These are phyloP conservation scores for Sugiyamaella marilandica DNA, from an alignment of 805 yeast genomes.

Conservation along the genomic window DNA sequence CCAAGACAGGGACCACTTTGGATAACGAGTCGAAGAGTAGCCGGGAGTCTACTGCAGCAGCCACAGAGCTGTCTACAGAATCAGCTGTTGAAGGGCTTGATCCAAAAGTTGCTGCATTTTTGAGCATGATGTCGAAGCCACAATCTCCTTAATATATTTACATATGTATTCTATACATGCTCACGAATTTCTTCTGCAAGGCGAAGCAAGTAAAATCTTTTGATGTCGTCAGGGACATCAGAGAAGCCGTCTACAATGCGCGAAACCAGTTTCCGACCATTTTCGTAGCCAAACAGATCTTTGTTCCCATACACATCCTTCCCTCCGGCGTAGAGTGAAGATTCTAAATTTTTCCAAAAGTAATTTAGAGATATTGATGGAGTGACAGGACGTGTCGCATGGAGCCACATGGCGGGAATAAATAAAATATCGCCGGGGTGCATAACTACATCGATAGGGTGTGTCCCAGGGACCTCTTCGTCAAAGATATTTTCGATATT, in stretches of 20 bases:
- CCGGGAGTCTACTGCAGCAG: background rate
- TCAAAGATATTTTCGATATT: slow-evolving; percentile 31
- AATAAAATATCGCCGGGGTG: slow-evolving; percentile 36
- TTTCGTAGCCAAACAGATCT: slow-evolving; percentile 33
- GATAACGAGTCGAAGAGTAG: background rate
- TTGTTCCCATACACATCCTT: slow-evolving; percentile 37
- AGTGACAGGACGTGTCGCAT: slow-evolving; percentile 32
- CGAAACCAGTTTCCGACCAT: slow-evolving; percentile 27
- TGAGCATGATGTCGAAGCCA: slow-evolving; percentile 42
- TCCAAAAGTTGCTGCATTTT: slow-evolving; percentile 49
- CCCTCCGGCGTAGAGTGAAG: slow-evolving; percentile 29
- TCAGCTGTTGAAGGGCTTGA: slow-evolving; percentile 43
- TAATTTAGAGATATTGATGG: slow-evolving; percentile 34
- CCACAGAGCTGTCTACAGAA: slow-evolving; percentile 27
- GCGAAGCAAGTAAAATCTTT: slow-evolving; percentile 29
- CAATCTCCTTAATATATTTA: background rate
- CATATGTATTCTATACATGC: background rate
- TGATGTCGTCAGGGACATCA: slow-evolving; percentile 27
- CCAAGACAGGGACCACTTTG: slow-evolving; percentile 37
- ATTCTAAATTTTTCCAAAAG: slow-evolving; percentile 34
- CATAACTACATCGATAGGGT: slow-evolving; percentile 32
- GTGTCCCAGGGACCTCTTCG: slow-evolving; percentile 12
- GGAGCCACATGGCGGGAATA: slow-evolving; percentile 38
- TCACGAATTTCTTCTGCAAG: slow-evolving; percentile 29
- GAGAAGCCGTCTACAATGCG: slow-evolving; percentile 25